Evolutionary conservation across 2,329 filamentous ascomycete species (phyloP).

Genomic region (Fusarium xyrophilum): DNA sequence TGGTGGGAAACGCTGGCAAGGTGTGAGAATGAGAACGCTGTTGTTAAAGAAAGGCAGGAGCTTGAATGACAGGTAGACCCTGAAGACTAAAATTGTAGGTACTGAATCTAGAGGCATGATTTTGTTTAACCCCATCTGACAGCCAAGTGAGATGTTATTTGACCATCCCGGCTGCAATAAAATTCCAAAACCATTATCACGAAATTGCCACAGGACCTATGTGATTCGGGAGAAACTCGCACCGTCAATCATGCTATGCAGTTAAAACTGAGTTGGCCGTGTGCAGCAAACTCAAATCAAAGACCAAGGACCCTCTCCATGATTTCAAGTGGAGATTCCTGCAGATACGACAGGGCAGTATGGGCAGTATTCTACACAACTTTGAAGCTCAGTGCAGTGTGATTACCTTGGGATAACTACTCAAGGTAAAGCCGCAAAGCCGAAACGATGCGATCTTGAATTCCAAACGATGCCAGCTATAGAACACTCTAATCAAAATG

Average conservation of each 20-base stretch:
- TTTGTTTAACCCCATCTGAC: background rate
- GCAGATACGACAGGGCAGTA: background rate
- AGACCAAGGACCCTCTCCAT: background rate
- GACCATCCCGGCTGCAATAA: background rate
- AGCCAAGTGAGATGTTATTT: background rate
- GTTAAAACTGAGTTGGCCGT: background rate
- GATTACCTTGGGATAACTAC: conserved; percentile 11
- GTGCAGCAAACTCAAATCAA: background rate
- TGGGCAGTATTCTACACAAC: background rate
- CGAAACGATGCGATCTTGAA: conserved; percentile 19
- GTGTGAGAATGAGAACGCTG: background rate
- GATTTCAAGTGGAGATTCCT: background rate
- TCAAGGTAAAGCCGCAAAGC: conserved; percentile 7
- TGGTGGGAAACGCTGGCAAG: background rate
- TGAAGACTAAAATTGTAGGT: background rate
- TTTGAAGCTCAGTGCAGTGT: background rate
- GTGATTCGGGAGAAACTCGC: background rate
- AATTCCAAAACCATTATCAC: background rate
- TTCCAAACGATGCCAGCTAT: conserved; percentile 22
- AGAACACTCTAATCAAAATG: conserved; percentile 14
- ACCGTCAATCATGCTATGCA: background rate
- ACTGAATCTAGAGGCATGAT: background rate
- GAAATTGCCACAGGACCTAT: background rate
- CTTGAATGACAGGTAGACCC: background rate
- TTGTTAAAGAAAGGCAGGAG: background rate